Conservation (phyloP, 192 early-diverging fungal species). For the Coemansia guatemalensis region DNA sequence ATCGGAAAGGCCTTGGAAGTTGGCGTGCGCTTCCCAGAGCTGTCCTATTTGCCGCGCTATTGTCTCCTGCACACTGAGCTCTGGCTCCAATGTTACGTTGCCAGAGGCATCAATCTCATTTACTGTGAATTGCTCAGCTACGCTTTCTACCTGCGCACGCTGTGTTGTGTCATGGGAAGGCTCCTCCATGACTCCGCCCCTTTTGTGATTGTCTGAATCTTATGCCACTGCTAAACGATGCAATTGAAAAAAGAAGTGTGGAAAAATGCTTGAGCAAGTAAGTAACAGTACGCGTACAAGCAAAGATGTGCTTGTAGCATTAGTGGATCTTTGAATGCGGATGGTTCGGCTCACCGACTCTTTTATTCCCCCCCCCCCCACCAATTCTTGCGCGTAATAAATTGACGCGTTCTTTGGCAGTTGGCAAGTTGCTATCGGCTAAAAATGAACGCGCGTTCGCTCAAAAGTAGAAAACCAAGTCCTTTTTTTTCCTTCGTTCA, state of each 20-base stretch:
- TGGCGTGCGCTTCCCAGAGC: slow-evolving; percentile 42
- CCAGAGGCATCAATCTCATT: slow-evolving; percentile 27
- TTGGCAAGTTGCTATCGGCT: not conserved
- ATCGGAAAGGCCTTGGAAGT: slow-evolving; percentile 35
- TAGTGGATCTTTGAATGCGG: not conserved
- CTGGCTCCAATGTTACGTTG: slow-evolving; percentile 16
- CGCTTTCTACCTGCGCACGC: slow-evolving; percentile 32
- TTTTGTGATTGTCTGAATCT: not conserved
- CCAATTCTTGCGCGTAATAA: not conserved
- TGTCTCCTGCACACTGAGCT: slow-evolving; percentile 23
- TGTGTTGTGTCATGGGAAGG: not conserved
- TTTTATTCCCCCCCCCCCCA: too few relatives aligned
- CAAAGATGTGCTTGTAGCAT: not conserved
- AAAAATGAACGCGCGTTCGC: not conserved
- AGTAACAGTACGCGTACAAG: not conserved
- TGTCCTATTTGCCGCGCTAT: slow-evolving; percentile 42
- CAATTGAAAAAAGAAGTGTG: not conserved
- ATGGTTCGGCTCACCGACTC: not conserved
- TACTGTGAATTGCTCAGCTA: slow-evolving; percentile 21
- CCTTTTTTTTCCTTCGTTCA: slow-evolving; percentile 1
- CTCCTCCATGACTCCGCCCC: not conserved
- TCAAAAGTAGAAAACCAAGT: not conserved
- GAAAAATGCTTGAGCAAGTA: too few relatives aligned
- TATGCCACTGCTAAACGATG: not conserved
- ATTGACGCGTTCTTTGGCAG: not conserved